Base-by-base conservation (phyloP, 306 rosid species). In the Trifolium fragiferum region DNA sequence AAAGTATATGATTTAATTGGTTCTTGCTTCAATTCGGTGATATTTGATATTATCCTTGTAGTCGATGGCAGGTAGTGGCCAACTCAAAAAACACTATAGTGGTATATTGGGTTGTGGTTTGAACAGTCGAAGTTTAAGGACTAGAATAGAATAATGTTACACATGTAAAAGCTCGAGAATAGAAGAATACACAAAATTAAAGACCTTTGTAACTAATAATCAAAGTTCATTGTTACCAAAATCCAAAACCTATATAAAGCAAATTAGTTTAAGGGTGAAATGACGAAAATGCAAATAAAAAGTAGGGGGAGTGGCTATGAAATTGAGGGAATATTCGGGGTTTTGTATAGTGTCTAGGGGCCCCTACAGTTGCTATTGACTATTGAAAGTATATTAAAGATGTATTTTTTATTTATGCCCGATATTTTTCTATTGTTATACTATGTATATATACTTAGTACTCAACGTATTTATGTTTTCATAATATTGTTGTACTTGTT, bases 401-500 rank as follows among this genome's bases (percentile, higher is more conserved):
- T 65, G 1, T 13, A 15, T 53, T 15, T 27, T 15, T 30, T n/a
- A n/a, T n/a, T 63, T 61, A 10, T 77, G 65, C 38, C 15, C 15
- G 27, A 10, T 55, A 15, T 1, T 11, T 64, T 50, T 35, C n/a
- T 32, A 49, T 43, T 69, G 58, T 11, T 40, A 68, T 10, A 18
- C 60, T 66, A 20, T 73, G 62, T 9, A 19, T 53, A 30, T 30
- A 30, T 30, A 30, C 33, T 30, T 30, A 30, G 33, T 30, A 6
- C 0, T 16, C 66, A 44, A 44, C 25, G 32, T 68, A 60, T 73
- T 68, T 73, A 46, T 49, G 32, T 68, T 70, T 73, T 65, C 32
- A 70, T 32, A 65, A 58, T 58, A 21, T 55, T 63, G 51, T 63
- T 77, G 59, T 76, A 61, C 78, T 79, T 76, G 84, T 86, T 79